A percentile compares a stretch with the other conserved stretches of the same genome.
Evolutionary conservation across 2,329 filamentous ascomycete species (phyloP).

Genomic region (Neocucurbitaria cava): DNA sequence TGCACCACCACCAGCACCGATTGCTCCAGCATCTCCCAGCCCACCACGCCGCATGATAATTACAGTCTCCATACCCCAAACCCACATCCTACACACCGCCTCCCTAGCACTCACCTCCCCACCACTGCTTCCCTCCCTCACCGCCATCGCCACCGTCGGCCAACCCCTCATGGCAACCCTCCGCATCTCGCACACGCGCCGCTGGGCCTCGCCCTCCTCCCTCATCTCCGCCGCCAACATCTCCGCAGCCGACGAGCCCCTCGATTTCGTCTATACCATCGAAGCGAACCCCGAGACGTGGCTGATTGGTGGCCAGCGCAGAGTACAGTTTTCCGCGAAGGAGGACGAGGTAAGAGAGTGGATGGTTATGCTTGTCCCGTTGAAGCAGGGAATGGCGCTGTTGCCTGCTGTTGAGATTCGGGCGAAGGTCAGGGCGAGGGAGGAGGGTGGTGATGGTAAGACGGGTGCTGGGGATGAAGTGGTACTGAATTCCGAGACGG

Average conservation of each 20-base stretch:
- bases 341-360: slow-evolving; percentile 61
- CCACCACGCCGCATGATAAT: slow-evolving; percentile 75
- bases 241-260: slow-evolving; percentile 50
- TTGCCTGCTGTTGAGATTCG: slow-evolving; percentile 82
- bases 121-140: slow-evolving; percentile 25
- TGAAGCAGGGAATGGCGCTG: slow-evolving; percentile 78
- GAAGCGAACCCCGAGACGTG: slow-evolving; percentile 76
- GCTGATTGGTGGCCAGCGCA: slow-evolving; percentile 83
- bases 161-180: slow-evolving; percentile 70
- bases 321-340: slow-evolving; percentile 73
- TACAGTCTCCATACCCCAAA: slow-evolving; percentile 84
- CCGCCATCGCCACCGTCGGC: slow-evolving; percentile 63
- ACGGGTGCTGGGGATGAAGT: slow-evolving; percentile 18
- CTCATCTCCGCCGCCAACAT: slow-evolving; percentile 37
- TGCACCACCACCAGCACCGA: slow-evolving; percentile 6
- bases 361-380: slow-evolving; percentile 77
- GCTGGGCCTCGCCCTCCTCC: slow-evolving; percentile 53
- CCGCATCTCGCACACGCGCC: slow-evolving; percentile 62
- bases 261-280: slow-evolving; percentile 86
- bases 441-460: slow-evolving; percentile 21
- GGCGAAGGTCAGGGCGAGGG: slow-evolving; percentile 56
- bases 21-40: slow-evolving; percentile 38
- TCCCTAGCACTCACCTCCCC: slow-evolving; percentile 64
- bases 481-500: slow-evolving; percentile 72
- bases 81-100: slow-evolving; percentile 83